These are phyloP conservation scores for Candida pseudofarinosa DNA, from an alignment of 805 yeast species.

Conservation along the genomic window DNA sequence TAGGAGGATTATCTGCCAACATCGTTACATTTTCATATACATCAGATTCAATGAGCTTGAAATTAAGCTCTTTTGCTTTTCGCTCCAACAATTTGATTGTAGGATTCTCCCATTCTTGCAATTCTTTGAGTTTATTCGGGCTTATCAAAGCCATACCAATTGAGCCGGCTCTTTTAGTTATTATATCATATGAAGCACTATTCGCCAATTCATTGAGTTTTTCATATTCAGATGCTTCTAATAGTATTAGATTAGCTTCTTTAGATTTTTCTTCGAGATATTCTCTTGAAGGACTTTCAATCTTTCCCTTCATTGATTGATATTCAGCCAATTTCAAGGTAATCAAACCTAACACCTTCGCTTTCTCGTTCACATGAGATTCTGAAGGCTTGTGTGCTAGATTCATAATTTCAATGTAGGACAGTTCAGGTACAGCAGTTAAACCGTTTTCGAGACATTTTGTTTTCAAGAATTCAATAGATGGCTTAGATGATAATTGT, in stretches of 20 bases:
- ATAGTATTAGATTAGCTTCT: background rate
- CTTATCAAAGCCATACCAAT: constrained; percentile 16
- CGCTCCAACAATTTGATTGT: constrained; percentile 25
- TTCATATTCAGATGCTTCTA: background rate
- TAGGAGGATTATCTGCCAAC: constrained; percentile 19
- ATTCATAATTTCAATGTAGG: constrained; percentile 10
- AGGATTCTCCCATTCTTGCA: constrained; percentile 13
- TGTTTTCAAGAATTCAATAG: constrained; percentile 14
- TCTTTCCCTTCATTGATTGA: background rate
- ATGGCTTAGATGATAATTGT: constrained; percentile 16
- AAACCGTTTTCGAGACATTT: constrained; percentile 17
- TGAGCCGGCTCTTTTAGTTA: constrained; percentile 16
- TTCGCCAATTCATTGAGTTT: constrained; percentile 7
- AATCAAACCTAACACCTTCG: constrained; percentile 7
- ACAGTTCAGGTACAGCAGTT: constrained; percentile 13
- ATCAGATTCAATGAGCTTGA: constrained; percentile 6
- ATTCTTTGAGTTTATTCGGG: constrained; percentile 3
- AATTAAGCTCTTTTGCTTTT: background rate
- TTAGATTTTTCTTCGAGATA: constrained; percentile 5
- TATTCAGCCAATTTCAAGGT: constrained; percentile 6
- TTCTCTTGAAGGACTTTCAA: constrained; percentile 5
- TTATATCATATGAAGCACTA: constrained; percentile 10
- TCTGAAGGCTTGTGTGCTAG: constrained; percentile 20
- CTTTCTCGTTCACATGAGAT: constrained; percentile 10
- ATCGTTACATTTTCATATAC: constrained; percentile 9